Conservation (phyloP, 148 eudicot genomes). For the Chenopodium formosanum region DNA sequence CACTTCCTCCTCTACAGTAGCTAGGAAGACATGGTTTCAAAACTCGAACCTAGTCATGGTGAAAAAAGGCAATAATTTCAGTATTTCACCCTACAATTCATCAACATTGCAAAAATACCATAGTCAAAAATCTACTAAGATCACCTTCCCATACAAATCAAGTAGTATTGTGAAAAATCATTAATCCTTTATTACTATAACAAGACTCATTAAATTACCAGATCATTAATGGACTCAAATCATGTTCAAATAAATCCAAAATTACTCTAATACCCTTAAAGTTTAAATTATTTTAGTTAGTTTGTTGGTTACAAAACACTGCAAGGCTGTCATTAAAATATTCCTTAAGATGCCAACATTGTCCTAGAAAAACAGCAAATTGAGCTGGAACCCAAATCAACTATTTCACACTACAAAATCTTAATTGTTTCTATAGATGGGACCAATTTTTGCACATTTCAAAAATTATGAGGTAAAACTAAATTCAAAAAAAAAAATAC, state of each 20-base stretch:
- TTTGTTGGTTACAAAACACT: neutral
- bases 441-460: neutral
- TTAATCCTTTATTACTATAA: too few species aligned
- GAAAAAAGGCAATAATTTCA: too few species aligned
- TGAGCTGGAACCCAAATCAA: constrained; percentile 31
- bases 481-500: neutral
- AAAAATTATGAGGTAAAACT: neutral
- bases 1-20: too few species aligned
- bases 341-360: constrained; percentile 20
- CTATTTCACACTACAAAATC: neutral
- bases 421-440: neutral
- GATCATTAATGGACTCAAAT: neutral
- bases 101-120: too few species aligned
- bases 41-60: too few species aligned
- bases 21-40: too few species aligned
- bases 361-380: constrained; percentile 21
- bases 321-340: constrained; percentile 22
- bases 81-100: too few species aligned
- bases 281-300: neutral
- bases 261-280: constrained; percentile 3
- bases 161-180: too few species aligned
- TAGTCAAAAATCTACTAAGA: too few species aligned
- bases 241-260: neutral
- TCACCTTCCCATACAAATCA: too few species aligned
- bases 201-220: too few species aligned